Conservation (phyloP, 2,329 filamentous ascomycete genomes). For the Seiridium cupressi region DNA sequence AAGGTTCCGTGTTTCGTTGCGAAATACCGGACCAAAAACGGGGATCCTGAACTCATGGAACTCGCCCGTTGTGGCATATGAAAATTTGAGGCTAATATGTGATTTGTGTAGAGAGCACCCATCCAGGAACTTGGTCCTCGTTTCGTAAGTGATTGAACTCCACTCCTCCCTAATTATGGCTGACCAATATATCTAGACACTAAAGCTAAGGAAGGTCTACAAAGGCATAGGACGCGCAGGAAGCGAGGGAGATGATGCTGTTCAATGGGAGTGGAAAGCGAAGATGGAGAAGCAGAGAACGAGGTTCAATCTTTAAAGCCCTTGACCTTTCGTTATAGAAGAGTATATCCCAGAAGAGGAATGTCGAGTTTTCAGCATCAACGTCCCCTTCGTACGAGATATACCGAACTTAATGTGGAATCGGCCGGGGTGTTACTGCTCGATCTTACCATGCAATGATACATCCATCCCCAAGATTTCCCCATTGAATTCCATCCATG, state of each 20-base stretch:
- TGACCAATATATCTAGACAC: constrained; percentile 40
- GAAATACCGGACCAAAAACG: too few species aligned
- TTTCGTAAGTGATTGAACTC: constrained; percentile 2
- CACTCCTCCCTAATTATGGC: not conserved
- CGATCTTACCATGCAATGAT: too few species aligned
- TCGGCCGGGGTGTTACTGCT: too few species aligned
- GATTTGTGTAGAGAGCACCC: constrained; percentile 56
- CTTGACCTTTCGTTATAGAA: not conserved
- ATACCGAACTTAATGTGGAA: too few species aligned
- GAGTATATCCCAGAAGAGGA: not conserved
- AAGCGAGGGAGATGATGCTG: constrained; percentile 68
- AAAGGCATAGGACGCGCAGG: constrained; percentile 75
- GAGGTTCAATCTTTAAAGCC: constrained; percentile 77
- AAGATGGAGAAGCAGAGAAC: constrained; percentile 93
- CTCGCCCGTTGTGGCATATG: too few species aligned
- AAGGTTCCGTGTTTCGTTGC: too few species aligned
- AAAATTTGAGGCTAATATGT: too few species aligned
- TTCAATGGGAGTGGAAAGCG: constrained; percentile 96
- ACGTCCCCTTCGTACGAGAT: too few species aligned
- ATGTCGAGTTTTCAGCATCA: not conserved
- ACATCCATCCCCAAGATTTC: too few species aligned
- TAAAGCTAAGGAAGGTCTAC: constrained; percentile 89
- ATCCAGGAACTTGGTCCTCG: constrained; percentile 87
- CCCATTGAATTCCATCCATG: too few species aligned
- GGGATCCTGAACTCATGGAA: too few species aligned